Conservation (phyloP, 371 early-diverging fungal genomes). For the Chytridiales sp. region DNA sequence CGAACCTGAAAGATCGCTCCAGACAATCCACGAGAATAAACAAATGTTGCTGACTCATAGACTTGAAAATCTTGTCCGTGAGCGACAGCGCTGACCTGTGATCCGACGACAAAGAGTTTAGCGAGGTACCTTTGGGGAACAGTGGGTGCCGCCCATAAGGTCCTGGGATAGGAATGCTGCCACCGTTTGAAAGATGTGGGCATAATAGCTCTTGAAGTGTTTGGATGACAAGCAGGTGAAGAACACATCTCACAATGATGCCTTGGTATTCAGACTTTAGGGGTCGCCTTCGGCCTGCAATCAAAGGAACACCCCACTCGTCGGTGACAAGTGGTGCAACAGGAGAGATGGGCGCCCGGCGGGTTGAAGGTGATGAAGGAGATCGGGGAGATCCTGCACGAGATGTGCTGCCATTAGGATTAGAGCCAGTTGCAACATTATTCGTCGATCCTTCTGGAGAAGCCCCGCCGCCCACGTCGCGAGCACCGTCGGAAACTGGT, state of each 20-base stretch:
- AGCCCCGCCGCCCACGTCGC: slow-evolving; percentile 11
- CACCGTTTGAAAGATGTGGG: not conserved
- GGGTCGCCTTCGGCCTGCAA: slow-evolving; percentile 32
- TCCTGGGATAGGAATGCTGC: not conserved
- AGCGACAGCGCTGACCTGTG: slow-evolving; percentile 35
- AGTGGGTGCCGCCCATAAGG: too few relatives aligned
- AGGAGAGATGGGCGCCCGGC: too few relatives aligned
- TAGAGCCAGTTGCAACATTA: not conserved
- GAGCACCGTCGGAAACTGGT: not conserved
- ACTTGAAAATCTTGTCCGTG: slow-evolving; percentile 55
- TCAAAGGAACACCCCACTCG: slow-evolving; percentile 10
- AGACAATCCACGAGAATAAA: slow-evolving; percentile 72
- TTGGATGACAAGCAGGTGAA: slow-evolving; percentile 72
- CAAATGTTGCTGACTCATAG: slow-evolving; percentile 59
- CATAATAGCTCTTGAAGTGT: slow-evolving; percentile 69
- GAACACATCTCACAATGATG: slow-evolving; percentile 72
- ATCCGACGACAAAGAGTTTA: too few relatives aligned
- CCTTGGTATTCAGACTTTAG: slow-evolving; percentile 69
- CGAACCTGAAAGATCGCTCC: slow-evolving; percentile 77
- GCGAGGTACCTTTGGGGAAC: too few relatives aligned
- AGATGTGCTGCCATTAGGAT: too few relatives aligned
- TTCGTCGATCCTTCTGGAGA: slow-evolving; percentile 6
- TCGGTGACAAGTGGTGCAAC: not conserved
- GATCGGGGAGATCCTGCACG: too few relatives aligned
- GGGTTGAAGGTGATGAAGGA: too few relatives aligned